Evolutionary conservation across 768 basidiomycete genomes (phyloP), one percentile per base, ranked within the genome.

Genomic region (Coprinopsis sp.): DNA sequence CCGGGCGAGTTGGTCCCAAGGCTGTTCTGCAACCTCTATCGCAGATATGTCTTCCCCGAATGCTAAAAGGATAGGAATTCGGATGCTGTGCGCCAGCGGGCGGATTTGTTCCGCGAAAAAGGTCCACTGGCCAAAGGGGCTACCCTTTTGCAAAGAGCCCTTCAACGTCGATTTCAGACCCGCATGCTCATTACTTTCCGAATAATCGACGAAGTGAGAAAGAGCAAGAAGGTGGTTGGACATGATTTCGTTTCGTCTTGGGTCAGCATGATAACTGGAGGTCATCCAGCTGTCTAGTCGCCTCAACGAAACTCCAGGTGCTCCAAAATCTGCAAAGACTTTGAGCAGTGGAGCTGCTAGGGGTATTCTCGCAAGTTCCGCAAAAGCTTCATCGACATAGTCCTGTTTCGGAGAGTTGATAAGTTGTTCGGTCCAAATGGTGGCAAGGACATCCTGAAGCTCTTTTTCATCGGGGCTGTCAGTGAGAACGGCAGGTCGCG

Each of bases 361-460:
- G 16, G 30, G 18, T 14, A 33, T 30, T 23, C 14, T 14, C 11
- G 43, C 43, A 14, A 44, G 19, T 18, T 44, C 43, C 5, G 43
- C 30, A 11, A 33, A 13, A 11, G 43, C 43, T 33, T 44, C 30
- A 16, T 44, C 43, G 31, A 44, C 31, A 33, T 33, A 22, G 7
- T 13, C 3, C 6, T 30, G 43, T 16, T 44, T 44, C 8, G 43
- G 43, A 10, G 43, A 44, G 14, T 34, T 30, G 30, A 44, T 44
- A n/a, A 44, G 22, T 23, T 44, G 33, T 19, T 30, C 25, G 33
- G 33, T 33, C 6, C 33, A 22, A 23, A 44, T 44, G 4, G 33
- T 33, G 6, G 29, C 43, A 11, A 33, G 16, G 1, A 28, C 30
- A 3, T 44, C 42, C 29, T 44, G 30, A 11, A 24, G 19, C 12